A percentile compares a stretch with the other conserved stretches of the same genome.
Evolutionary conservation across 352 stramenopile species (phyloP).

Genomic region (Globisporangium emineosum): DNA sequence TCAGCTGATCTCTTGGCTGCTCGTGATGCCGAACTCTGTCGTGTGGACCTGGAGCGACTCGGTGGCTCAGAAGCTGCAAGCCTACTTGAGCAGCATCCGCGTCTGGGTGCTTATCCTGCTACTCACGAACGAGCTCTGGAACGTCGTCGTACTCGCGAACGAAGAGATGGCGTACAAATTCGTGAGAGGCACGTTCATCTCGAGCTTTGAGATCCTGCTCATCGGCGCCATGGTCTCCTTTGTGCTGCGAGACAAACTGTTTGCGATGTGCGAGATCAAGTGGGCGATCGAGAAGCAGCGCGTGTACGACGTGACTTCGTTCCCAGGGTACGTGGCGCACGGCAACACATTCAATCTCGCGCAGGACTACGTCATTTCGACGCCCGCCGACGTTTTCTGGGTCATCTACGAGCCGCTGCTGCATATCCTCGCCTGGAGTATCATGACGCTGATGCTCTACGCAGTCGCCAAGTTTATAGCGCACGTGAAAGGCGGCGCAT

Average conservation of each 20-base stretch:
- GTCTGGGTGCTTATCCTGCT: constrained; percentile 37
- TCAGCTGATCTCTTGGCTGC: constrained; percentile 45
- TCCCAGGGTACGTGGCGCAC: constrained; percentile 18
- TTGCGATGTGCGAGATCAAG: constrained; percentile 25
- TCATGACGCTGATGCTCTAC: constrained; percentile 4
- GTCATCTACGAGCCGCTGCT: constrained; percentile 13
- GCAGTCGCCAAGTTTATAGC: not conserved
- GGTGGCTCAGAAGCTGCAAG: constrained; percentile 28
- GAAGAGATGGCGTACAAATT: constrained; percentile 33
- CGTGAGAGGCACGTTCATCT: constrained; percentile 20
- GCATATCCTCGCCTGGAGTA: constrained; percentile 8
- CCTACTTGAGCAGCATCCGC: constrained; percentile 34
- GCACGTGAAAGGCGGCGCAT: not conserved
- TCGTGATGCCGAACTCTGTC: constrained; percentile 48
- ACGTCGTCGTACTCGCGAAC: constrained; percentile 25
- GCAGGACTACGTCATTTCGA: constrained; percentile 4
- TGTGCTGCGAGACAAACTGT: constrained; percentile 8
- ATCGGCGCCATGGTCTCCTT: constrained; percentile 21
- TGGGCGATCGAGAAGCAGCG: constrained; percentile 27
- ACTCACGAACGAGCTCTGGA: constrained; percentile 30
- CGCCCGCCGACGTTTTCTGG: constrained; percentile 9
- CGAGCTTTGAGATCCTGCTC: constrained; percentile 21
- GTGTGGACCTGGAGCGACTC: constrained; percentile 45
- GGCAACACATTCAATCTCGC: constrained; percentile 20
- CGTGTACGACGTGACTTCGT: constrained; percentile 21